phyloP scores from a whole-genome alignment of 768 basidiomycete species.

The Panellus pusillus region DNA sequence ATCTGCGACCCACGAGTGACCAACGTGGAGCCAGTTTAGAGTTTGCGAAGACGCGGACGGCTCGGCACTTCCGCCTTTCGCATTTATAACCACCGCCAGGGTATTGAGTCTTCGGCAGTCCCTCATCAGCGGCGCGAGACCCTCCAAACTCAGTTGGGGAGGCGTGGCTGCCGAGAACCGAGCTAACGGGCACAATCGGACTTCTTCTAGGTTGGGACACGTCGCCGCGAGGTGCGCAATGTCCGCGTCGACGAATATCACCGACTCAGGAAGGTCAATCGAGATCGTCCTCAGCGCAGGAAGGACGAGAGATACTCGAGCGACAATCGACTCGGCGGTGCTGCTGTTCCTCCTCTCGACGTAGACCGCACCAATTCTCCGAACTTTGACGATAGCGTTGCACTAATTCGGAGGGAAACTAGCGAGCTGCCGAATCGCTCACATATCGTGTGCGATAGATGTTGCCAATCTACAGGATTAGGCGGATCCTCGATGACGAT shows the following conservation, averaged over 20 bases:
- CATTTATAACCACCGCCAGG: slow-evolving; percentile 65
- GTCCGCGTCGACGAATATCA: slow-evolving; percentile 63
- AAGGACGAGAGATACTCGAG: slow-evolving; percentile 58
- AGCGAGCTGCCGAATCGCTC: slow-evolving; percentile 62
- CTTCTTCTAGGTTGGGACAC: slow-evolving; percentile 68
- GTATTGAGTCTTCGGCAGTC: slow-evolving; percentile 64
- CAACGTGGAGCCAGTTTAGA: slow-evolving; percentile 69
- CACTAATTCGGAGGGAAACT: slow-evolving; percentile 59
- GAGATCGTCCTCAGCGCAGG: slow-evolving; percentile 61
- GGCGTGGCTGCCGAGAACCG: slow-evolving; percentile 57
- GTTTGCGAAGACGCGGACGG: slow-evolving; percentile 60
- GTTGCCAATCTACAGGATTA: slow-evolving; percentile 72
- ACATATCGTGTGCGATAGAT: slow-evolving; percentile 62
- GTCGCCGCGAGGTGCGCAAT: slow-evolving; percentile 56
- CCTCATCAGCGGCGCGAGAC: slow-evolving; percentile 56
- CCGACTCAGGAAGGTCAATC: slow-evolving; percentile 77
- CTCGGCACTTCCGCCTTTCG: slow-evolving; percentile 44
- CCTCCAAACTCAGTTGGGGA: slow-evolving; percentile 61
- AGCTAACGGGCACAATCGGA: slow-evolving; percentile 66
- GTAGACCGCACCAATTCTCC: slow-evolving; percentile 79
- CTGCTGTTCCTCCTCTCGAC: slow-evolving; percentile 51
- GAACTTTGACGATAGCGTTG: slow-evolving; percentile 75
- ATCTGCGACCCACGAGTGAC: slow-evolving; percentile 72
- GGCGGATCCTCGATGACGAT: slow-evolving; percentile 81
- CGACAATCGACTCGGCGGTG: slow-evolving; percentile 58